A percentile compares a stretch with the other conserved stretches of the same genome.
Conservation (phyloP, 257 asterid species). For the Petrea volubilis region DNA sequence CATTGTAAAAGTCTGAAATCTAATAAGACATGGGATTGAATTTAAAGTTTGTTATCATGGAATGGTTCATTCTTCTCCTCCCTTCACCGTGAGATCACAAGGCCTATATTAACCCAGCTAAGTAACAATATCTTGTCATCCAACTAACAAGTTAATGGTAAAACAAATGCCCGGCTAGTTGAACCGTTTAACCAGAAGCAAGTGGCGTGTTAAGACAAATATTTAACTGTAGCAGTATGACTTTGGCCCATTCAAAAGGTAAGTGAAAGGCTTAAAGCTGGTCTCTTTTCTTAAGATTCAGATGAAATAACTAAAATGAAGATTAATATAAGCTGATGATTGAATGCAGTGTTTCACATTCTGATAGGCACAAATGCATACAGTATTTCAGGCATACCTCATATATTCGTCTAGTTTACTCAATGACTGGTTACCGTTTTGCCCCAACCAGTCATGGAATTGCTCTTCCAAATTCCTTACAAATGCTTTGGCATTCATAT, state of each 20-base stretch:
- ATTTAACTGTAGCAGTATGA: neutral
- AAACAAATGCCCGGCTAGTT: neutral
- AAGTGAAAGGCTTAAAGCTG: too few relatives aligned
- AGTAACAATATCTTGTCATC: too few relatives aligned
- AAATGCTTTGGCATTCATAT: constrained; percentile 44
- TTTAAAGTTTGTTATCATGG: neutral
- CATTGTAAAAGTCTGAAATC: too few relatives aligned
- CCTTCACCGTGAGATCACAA: neutral
- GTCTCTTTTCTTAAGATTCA: neutral
- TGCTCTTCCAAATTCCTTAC: constrained; percentile 50
- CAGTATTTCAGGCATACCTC: constrained; percentile 50
- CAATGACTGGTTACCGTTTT: constrained; percentile 23
- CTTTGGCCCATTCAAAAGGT: neutral
- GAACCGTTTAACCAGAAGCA: too few relatives aligned
- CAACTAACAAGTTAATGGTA: neutral
- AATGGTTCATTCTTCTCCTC: neutral
- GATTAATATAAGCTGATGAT: neutral
- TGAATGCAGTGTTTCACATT: constrained; percentile 5
- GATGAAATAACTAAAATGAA: neutral
- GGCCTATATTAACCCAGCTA: neutral
- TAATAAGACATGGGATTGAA: neutral
- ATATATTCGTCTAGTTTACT: constrained; percentile 40
- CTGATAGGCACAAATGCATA: constrained; percentile 1
- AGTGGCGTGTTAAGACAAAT: neutral
- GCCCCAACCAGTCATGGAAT: constrained; percentile 33